Percentiles rank a stretch among this genome's conserved stretches.
phyloP scores from a whole-genome alignment of 345 rosid genomes.

The Heritiera littoralis region DNA sequence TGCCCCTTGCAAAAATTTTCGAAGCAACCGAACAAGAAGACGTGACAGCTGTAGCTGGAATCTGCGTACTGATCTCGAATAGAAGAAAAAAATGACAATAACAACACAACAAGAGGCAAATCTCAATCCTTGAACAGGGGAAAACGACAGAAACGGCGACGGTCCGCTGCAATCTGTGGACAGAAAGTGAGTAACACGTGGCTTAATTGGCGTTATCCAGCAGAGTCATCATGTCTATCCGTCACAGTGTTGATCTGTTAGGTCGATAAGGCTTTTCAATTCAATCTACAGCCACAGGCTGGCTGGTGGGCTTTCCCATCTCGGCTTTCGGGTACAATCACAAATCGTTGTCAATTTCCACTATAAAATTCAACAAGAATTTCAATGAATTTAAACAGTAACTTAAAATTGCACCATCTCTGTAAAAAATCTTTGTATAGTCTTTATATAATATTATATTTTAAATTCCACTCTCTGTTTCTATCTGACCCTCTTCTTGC shows the following conservation, averaged over 20 bases:
- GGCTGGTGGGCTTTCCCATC: neutral
- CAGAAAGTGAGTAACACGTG: conserved; percentile 9
- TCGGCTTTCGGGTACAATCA: neutral
- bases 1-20: neutral
- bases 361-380: no score
- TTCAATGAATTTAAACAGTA: no score
- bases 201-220: neutral
- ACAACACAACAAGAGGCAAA: neutral
- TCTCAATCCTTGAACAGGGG: conserved; percentile 1
- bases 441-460: no score
- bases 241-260: neutral
- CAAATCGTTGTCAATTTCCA: neutral
- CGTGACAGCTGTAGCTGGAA: neutral
- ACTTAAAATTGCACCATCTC: no score
- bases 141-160: conserved; percentile 31
- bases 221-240: conserved; percentile 20
- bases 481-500: no score
- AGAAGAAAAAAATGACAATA: neutral
- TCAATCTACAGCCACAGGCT: neutral
- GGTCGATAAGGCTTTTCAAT: neutral
- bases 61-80: neutral
- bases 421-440: no score
- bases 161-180: conserved; percentile 38
- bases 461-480: no score
- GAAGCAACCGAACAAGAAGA: neutral